Percentiles rank a stretch among this genome's conserved stretches.
These are phyloP conservation scores for Bacterosira constricta DNA, from an alignment of 108 stramenopile species.

Conservation along the genomic window DNA sequence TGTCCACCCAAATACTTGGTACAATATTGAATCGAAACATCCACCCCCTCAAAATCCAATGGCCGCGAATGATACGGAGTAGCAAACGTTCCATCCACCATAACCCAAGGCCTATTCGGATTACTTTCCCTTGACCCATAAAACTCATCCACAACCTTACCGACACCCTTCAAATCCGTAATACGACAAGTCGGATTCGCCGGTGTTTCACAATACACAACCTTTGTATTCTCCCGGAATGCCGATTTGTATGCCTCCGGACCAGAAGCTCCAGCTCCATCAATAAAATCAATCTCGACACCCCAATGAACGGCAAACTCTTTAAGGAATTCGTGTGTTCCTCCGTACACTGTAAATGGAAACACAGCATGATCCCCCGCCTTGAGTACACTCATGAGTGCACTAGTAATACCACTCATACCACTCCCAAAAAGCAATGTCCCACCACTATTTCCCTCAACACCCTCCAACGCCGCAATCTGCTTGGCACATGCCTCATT, in stretches of 20 bases:
- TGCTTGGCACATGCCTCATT: slow-evolving; percentile 57
- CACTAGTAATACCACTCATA: slow-evolving; percentile 74
- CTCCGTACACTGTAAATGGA: slow-evolving; percentile 91
- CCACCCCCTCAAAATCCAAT: slow-evolving; percentile 71
- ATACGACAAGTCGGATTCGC: slow-evolving; percentile 90
- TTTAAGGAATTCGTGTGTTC: slow-evolving; percentile 78
- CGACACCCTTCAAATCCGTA: slow-evolving; percentile 80
- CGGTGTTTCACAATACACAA: slow-evolving; percentile 90
- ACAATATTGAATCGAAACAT: slow-evolving; percentile 81
- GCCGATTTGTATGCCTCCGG: slow-evolving; percentile 46
- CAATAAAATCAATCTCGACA: slow-evolving; percentile 55
- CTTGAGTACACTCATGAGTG: slow-evolving; percentile 63
- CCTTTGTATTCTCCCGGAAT: slow-evolving; percentile 56
- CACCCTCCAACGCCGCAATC: slow-evolving; percentile 61
- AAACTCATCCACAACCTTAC: slow-evolving; percentile 57
- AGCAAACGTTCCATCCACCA: slow-evolving; percentile 84
- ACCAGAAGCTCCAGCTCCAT: slow-evolving; percentile 40
- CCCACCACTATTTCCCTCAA: slow-evolving; percentile 39
- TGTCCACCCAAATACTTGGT: slow-evolving; percentile 95
- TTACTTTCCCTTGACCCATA: slow-evolving; percentile 46
- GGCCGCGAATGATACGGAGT: slow-evolving; percentile 77
- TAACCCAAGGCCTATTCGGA: slow-evolving; percentile 53
- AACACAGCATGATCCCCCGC: slow-evolving; percentile 82
- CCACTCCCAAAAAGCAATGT: slow-evolving; percentile 69
- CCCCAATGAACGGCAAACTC: slow-evolving; percentile 54